Conservation (phyloP, 768 basidiomycete species). For the Coprinopsis sp. region DNA sequence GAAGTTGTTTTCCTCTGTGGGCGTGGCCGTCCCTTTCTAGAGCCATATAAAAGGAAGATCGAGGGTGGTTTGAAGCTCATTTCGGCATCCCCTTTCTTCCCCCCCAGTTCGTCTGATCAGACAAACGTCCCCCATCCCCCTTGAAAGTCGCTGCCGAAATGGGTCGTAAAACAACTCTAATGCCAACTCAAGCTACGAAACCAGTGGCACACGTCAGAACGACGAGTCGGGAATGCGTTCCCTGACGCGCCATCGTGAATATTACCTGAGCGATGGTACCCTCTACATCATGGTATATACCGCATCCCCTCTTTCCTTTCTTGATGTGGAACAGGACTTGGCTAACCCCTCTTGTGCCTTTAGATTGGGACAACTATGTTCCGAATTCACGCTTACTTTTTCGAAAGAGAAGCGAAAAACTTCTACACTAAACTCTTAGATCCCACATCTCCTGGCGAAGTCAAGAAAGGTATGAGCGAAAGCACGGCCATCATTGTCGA, state of each 20-base stretch:
- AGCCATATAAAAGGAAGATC: too few relatives aligned
- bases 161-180: too few relatives aligned
- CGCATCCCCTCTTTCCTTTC: neutral
- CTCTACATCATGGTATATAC: slow-evolving; percentile 1
- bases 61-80: too few relatives aligned
- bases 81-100: too few relatives aligned
- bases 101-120: too few relatives aligned
- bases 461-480: slow-evolving; percentile 4
- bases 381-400: slow-evolving; percentile 14
- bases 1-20: too few relatives aligned
- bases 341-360: neutral
- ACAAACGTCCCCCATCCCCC: too few relatives aligned
- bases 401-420: slow-evolving; percentile 10
- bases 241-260: neutral
- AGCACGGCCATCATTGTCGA: slow-evolving; percentile 5
- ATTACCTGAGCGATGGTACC: slow-evolving; percentile 1
- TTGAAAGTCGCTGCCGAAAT: too few relatives aligned
- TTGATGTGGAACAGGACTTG: neutral
- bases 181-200: too few relatives aligned
- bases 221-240: neutral
- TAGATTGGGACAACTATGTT: slow-evolving; percentile 10
- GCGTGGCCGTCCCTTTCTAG: too few relatives aligned
- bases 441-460: neutral
- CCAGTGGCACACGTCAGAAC: too few relatives aligned
- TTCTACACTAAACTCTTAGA: slow-evolving; percentile 7